phyloP scores from a whole-genome alignment of 306 rosid species.

The Glycyrrhiza uralensis region DNA sequence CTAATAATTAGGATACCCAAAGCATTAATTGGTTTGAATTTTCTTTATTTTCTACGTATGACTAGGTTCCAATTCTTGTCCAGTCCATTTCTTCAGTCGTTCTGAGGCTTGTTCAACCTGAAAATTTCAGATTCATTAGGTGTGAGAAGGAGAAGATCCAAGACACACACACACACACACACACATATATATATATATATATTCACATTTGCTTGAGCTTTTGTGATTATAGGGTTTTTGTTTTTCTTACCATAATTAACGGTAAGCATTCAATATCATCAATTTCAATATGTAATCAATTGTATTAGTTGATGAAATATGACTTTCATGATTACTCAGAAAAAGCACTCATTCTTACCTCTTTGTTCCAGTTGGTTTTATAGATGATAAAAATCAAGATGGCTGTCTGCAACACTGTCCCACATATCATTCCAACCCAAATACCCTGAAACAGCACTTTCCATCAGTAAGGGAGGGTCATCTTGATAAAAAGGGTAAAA shows the following conservation, averaged over 20 bases:
- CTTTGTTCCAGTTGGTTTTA: slow-evolving; percentile 81
- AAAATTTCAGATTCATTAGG: slow-evolving; percentile 7
- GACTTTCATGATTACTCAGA: not conserved
- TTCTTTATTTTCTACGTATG: not conserved
- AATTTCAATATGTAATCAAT: not conserved
- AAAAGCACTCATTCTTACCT: slow-evolving; percentile 45
- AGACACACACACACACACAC: no score
- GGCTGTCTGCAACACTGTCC: slow-evolving; percentile 76
- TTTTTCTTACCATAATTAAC: not conserved
- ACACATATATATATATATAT: no score
- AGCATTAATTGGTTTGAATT: not conserved
- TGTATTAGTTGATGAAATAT: not conserved
- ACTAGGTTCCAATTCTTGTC: slow-evolving; percentile 38
- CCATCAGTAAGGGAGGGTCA: not conserved
- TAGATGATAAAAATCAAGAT: slow-evolving; percentile 57
- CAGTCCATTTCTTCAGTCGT: slow-evolving; percentile 72
- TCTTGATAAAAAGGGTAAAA: not conserved
- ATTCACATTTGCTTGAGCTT: not conserved
- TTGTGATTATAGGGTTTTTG: not conserved
- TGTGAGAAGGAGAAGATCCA: not conserved
- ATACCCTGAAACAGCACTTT: slow-evolving; percentile 59
- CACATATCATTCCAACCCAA: slow-evolving; percentile 92
- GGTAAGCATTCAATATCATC: not conserved
- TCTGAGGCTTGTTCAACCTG: slow-evolving; percentile 87
- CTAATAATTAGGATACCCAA: not conserved